Conservation (phyloP, 208 protist genomes). For the Crithidia expoeki region DNA sequence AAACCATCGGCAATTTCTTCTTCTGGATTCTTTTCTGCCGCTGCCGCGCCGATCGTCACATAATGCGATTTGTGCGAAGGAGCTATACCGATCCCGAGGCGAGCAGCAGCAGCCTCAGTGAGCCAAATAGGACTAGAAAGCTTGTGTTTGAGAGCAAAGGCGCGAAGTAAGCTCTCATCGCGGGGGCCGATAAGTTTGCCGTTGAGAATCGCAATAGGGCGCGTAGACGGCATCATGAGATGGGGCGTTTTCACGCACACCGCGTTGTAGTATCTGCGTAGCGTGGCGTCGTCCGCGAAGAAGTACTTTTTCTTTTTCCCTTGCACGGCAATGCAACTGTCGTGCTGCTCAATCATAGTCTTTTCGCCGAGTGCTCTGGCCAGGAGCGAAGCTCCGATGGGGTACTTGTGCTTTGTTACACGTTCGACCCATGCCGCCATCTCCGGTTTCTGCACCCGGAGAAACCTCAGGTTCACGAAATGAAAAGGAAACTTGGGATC, state of each 20-base stretch:
- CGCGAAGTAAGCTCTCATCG: constrained; percentile 76
- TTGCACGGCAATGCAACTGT: constrained; percentile 11
- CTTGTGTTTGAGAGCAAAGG: constrained; percentile 81
- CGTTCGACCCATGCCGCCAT: constrained; percentile 34
- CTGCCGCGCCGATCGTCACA: constrained; percentile 67
- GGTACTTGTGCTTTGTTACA: constrained; percentile 25
- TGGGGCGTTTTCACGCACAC: constrained; percentile 74
- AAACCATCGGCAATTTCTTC: constrained; percentile 73
- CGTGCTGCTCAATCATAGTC: neutral
- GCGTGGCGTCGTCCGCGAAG: constrained; percentile 85
- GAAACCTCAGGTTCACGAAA: constrained; percentile 87
- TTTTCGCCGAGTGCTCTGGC: constrained; percentile 10
- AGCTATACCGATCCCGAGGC: constrained; percentile 72
- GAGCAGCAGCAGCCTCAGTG: constrained; percentile 50
- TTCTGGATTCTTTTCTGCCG: constrained; percentile 48
- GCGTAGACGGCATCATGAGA: constrained; percentile 75
- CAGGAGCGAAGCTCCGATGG: constrained; percentile 40
- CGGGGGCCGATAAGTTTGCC: constrained; percentile 76
- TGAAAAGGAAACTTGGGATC: constrained; percentile 77
- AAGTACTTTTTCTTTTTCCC: constrained; percentile 39
- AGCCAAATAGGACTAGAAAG: constrained; percentile 90
- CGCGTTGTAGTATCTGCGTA: constrained; percentile 88
- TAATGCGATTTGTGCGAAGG: constrained; percentile 59
- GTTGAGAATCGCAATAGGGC: constrained; percentile 83
- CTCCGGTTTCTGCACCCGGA: constrained; percentile 60